Percentiles rank a stretch among this genome's conserved stretches.
Evolutionary conservation across 2,329 filamentous ascomycete species (phyloP).

Genomic region (Nigrospora oryzae): DNA sequence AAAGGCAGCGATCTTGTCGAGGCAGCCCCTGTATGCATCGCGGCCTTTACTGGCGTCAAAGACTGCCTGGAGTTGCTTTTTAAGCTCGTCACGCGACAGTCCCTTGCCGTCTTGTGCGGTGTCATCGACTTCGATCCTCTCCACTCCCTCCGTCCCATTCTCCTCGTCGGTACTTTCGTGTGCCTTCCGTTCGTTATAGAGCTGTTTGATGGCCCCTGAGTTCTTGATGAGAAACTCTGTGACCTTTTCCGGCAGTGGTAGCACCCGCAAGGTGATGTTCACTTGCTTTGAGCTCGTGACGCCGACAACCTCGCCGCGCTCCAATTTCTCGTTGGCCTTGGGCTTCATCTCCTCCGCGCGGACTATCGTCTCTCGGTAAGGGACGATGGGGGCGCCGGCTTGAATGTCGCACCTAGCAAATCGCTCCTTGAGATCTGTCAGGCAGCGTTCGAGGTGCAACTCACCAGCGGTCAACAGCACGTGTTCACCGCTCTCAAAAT

Average conservation of each 20-base stretch:
- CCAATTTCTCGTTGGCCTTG: constrained; percentile 75
- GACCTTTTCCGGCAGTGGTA: constrained; percentile 68
- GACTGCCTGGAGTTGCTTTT: constrained; percentile 56
- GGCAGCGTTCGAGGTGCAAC: constrained; percentile 83
- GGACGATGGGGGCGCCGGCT: constrained; percentile 87
- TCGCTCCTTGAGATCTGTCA: constrained; percentile 86
- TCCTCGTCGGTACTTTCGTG: constrained; percentile 28
- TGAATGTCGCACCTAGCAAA: constrained; percentile 95
- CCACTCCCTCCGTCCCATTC: constrained; percentile 25
- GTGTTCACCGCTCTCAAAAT: constrained; percentile 87
- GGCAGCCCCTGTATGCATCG: constrained; percentile 67
- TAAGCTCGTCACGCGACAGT: constrained; percentile 70
- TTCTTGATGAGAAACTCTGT: constrained; percentile 84
- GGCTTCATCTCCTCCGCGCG: constrained; percentile 85
- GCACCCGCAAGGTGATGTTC: constrained; percentile 65
- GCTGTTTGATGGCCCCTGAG: constrained; percentile 63
- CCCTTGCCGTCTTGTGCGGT: constrained; percentile 51
- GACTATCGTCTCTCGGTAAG: constrained; percentile 89
- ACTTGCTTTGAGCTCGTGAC: constrained; percentile 82
- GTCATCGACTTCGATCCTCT: constrained; percentile 39
- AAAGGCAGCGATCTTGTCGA: constrained; percentile 82
- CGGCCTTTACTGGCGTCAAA: constrained; percentile 66
- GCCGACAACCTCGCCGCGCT: constrained; percentile 69
- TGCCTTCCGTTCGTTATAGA: constrained; percentile 64
- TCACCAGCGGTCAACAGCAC: constrained; percentile 92